phyloP scores from a whole-genome alignment of 805 yeast genomes.

The Henningerozyma blattae region DNA sequence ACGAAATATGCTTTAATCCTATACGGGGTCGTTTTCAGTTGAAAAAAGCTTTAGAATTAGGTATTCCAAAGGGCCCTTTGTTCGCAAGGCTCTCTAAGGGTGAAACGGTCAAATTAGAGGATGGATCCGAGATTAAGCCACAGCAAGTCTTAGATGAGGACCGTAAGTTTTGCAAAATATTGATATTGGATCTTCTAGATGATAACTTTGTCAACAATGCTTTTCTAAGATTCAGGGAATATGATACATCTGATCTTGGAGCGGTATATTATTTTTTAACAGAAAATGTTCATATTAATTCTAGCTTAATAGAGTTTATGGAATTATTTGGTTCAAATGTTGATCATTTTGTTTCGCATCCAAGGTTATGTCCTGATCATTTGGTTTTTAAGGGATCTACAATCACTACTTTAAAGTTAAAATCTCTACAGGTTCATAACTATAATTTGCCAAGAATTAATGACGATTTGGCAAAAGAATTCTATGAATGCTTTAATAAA shows the following conservation, averaged over 20 bases:
- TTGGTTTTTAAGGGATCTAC: slow-evolving; percentile 49
- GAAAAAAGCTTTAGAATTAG: slow-evolving; percentile 51
- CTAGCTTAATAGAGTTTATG: slow-evolving; percentile 38
- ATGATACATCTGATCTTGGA: slow-evolving; percentile 21
- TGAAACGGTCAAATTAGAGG: slow-evolving; percentile 37
- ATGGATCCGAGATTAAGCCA: slow-evolving; percentile 51
- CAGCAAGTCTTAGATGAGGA: slow-evolving; percentile 61
- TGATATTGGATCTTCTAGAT: slow-evolving; percentile 67
- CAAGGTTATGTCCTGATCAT: slow-evolving; percentile 46
- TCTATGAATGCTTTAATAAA: slow-evolving; percentile 21
- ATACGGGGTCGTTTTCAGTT: slow-evolving; percentile 68
- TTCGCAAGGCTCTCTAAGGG: slow-evolving; percentile 54
- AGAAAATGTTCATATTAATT: slow-evolving; percentile 35
- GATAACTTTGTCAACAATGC: slow-evolving; percentile 24
- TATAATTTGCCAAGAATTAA: slow-evolving; percentile 29
- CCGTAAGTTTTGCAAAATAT: slow-evolving; percentile 43
- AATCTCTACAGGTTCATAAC: slow-evolving; percentile 33
- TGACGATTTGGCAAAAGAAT: slow-evolving; percentile 16
- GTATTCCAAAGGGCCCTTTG: slow-evolving; percentile 53
- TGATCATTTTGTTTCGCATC: slow-evolving; percentile 65
- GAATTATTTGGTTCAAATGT: slow-evolving; percentile 31
- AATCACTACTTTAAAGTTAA: slow-evolving; percentile 41
- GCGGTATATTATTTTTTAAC: slow-evolving; percentile 72
- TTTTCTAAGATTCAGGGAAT: slow-evolving; percentile 18
- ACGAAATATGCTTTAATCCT: slow-evolving; percentile 52